These are phyloP conservation scores for Aspergillus udagawae DNA, from an alignment of 2,329 filamentous ascomycete species.

Conservation along the genomic window DNA sequence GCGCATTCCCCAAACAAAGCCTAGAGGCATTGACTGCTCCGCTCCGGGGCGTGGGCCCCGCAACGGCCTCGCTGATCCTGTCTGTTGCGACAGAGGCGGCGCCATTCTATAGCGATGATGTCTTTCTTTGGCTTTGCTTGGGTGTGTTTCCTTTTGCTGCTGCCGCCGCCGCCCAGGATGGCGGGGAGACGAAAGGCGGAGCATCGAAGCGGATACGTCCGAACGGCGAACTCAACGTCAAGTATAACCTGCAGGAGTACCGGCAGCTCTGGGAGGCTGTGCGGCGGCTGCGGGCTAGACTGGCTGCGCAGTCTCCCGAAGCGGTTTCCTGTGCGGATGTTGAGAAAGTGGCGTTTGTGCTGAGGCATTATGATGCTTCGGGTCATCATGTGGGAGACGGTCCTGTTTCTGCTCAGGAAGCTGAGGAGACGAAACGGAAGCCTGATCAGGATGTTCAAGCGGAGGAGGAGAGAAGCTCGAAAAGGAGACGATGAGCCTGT, in stretches of 20 bases:
- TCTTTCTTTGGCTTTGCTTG: constrained; percentile 38
- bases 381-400: constrained; percentile 10
- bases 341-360: constrained; percentile 37
- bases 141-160: constrained; percentile 14
- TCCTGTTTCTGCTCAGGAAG: neutral
- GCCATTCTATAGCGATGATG: constrained; percentile 44
- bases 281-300: constrained; percentile 15
- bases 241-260: constrained; percentile 41
- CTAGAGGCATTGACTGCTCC: constrained; percentile 31
- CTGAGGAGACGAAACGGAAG: neutral
- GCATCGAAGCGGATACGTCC: constrained; percentile 12
- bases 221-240: constrained; percentile 32
- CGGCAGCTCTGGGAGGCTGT: constrained; percentile 28
- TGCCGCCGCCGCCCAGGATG: neutral
- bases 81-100: constrained; percentile 27
- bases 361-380: constrained; percentile 31
- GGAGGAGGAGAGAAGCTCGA: neutral
- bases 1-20: constrained; percentile 26
- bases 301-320: constrained; percentile 6
- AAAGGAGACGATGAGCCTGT: neutral
- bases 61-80: constrained; percentile 42
- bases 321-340: constrained; percentile 28
- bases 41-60: constrained; percentile 40
- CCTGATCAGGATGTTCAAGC: neutral
- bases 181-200: constrained; percentile 2